Evolutionary conservation across 768 basidiomycete species (phyloP).

Genomic region (Russula olivacea): DNA sequence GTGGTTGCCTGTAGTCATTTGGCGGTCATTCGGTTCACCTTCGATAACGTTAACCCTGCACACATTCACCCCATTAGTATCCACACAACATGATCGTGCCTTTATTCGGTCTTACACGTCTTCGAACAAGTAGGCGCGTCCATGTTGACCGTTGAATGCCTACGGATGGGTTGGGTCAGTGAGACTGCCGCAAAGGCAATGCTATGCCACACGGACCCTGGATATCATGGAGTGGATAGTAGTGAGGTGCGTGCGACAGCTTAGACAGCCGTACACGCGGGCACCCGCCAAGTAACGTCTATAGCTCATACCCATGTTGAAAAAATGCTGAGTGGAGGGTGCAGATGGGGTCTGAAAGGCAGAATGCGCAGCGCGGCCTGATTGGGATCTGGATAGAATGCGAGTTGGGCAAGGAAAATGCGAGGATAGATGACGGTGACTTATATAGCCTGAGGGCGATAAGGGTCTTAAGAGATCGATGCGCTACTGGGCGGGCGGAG

Average conservation of each 20-base stretch:
- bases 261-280: constrained; percentile 83
- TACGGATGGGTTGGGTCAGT: constrained; percentile 34
- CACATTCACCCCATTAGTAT: constrained; percentile 13
- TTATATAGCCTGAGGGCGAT: constrained; percentile 20
- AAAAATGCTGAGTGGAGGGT: not conserved
- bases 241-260: constrained; percentile 86
- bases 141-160: constrained; percentile 98
- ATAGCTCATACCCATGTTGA: constrained; percentile 81
- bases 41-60: constrained; percentile 84
- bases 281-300: constrained; percentile 80
- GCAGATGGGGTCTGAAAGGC: not conserved
- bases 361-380: not conserved
- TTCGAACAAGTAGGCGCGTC: constrained; percentile 90
- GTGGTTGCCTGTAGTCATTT: constrained; percentile 97
- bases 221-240: constrained; percentile 89
- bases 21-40: constrained; percentile 84
- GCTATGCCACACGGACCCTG: constrained; percentile 47
- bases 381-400: constrained; percentile 10
- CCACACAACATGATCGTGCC: constrained; percentile 17
- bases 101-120: constrained; percentile 61
- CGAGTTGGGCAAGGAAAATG: constrained; percentile 15
- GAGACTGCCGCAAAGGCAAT: constrained; percentile 16
- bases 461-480: not conserved
- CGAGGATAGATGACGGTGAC: not conserved
- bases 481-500: not conserved